Percentiles rank a stretch among this genome's conserved stretches.
These are phyloP conservation scores for Komagataella ulmi DNA, from an alignment of 805 yeast genomes.

Conservation along the genomic window DNA sequence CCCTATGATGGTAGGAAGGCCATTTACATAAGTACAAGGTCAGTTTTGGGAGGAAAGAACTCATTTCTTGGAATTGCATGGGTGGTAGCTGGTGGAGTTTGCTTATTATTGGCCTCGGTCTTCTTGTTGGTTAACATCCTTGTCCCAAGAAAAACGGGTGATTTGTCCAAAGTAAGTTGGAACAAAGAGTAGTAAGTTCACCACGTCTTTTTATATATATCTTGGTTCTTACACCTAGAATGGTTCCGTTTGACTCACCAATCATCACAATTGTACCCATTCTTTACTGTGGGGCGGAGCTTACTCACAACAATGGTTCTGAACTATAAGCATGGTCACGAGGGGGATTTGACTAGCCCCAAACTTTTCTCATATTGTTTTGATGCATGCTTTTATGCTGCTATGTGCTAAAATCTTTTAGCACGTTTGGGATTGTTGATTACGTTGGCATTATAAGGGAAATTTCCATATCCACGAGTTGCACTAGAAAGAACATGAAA, in stretches of 20 bases:
- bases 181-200: conserved; percentile 27
- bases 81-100: conserved; percentile 64
- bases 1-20: conserved; percentile 57
- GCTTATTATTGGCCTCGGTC: conserved; percentile 40
- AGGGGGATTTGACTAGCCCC: too few species aligned
- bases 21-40: conserved; percentile 54
- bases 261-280: not conserved
- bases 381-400: too few species aligned
- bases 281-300: not conserved
- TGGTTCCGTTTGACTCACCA: not conserved
- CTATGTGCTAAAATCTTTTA: too few species aligned
- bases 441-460: too few species aligned
- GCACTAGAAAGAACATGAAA: too few species aligned
- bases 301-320: too few species aligned
- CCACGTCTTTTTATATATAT: not conserved
- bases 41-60: conserved; percentile 69
- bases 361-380: too few species aligned
- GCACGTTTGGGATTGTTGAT: too few species aligned
- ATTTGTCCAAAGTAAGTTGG: conserved; percentile 62
- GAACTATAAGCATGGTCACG: too few species aligned
- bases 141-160: conserved; percentile 62
- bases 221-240: not conserved
- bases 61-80: conserved; percentile 59
- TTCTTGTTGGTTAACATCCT: conserved; percentile 42
- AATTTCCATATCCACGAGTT: too few species aligned